Percentiles rank a stretch among this genome's conserved stretches.
These are phyloP conservation scores for Spizellomyces punctatus DNA, from an alignment of 192 early-diverging fungal genomes.

Conservation along the genomic window DNA sequence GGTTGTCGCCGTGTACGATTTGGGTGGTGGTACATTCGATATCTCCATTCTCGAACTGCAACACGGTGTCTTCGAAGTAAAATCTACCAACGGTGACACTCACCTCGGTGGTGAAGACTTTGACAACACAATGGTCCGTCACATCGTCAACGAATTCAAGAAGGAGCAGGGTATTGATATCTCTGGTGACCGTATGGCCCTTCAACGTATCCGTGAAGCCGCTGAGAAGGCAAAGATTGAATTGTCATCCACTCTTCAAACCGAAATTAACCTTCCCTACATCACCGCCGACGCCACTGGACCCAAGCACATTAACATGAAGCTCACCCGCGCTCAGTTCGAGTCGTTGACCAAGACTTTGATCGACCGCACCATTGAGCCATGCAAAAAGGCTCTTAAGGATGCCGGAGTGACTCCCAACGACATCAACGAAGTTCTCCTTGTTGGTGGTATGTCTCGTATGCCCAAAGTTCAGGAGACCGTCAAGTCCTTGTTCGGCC, in stretches of 20 bases:
- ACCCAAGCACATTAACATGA: constrained; percentile 98
- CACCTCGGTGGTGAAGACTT: constrained; percentile 70
- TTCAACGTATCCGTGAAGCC: constrained; percentile 96
- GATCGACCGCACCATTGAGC: constrained; percentile 85
- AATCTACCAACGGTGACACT: constrained; percentile 97
- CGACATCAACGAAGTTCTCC: constrained; percentile 92
- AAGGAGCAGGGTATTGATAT: constrained; percentile 82
- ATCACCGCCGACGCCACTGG: constrained; percentile 88
- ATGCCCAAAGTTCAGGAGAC: constrained; percentile 96
- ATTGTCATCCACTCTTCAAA: constrained; percentile 90
- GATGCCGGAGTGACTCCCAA: constrained; percentile 82
- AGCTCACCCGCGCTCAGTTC: constrained; percentile 87
- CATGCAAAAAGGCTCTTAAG: constrained; percentile 95
- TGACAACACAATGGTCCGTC: constrained; percentile 69
- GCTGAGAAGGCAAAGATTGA: constrained; percentile 99
- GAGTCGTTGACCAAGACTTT: constrained; percentile 81
- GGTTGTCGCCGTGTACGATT: constrained; percentile 93
- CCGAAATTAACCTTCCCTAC: constrained; percentile 96
- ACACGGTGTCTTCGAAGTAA: constrained; percentile 98
- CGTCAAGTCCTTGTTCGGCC: constrained; percentile 86
- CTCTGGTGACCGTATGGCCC: constrained; percentile 87
- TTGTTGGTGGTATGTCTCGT: constrained; percentile 98
- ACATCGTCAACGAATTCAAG: constrained; percentile 88
- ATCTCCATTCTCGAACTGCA: constrained; percentile 98
- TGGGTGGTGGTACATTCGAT: constrained; percentile 99